phyloP scores from a whole-genome alignment of 768 basidiomycete genomes.

The Leucocoprinus leucothites region DNA sequence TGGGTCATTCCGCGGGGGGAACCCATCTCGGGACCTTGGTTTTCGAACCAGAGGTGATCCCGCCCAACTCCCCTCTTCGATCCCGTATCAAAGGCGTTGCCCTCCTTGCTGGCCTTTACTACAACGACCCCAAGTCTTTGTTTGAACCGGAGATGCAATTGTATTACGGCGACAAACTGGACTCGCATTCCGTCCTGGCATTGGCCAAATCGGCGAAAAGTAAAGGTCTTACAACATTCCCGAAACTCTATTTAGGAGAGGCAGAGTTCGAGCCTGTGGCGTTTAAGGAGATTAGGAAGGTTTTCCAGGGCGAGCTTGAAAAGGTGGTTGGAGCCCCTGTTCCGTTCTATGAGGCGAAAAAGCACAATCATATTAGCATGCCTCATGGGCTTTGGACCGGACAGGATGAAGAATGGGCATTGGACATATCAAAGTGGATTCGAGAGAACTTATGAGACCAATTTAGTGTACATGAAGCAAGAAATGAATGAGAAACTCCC shows the following conservation, averaged over 20 bases:
- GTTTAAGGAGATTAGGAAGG: slow-evolving; percentile 31
- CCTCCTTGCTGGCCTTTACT: slow-evolving; percentile 44
- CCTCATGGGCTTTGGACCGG: slow-evolving; percentile 49
- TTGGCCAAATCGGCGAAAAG: slow-evolving; percentile 30
- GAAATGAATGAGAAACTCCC: no score
- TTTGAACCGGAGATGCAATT: slow-evolving; percentile 23
- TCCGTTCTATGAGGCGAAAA: slow-evolving; percentile 35
- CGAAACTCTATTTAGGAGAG: slow-evolving; percentile 44
- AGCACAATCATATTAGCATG: slow-evolving; percentile 65
- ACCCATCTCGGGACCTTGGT: slow-evolving; percentile 45
- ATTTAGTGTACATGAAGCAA: no score
- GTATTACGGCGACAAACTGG: slow-evolving; percentile 24
- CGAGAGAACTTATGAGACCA: not conserved
- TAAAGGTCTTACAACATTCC: slow-evolving; percentile 28
- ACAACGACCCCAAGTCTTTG: slow-evolving; percentile 19
- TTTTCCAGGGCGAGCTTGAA: slow-evolving; percentile 38
- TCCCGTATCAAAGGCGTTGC: slow-evolving; percentile 43
- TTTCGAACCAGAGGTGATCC: slow-evolving; percentile 34
- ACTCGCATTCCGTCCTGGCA: not conserved
- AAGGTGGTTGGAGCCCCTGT: slow-evolving; percentile 29
- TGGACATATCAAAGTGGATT: slow-evolving; percentile 42
- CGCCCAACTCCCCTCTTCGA: slow-evolving; percentile 24
- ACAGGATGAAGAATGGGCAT: slow-evolving; percentile 61
- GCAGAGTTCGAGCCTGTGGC: slow-evolving; percentile 52
- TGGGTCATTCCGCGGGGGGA: slow-evolving; percentile 65